phyloP scores from a whole-genome alignment of 202 grass and related monocot genomes.

The Zizania palustris region DNA sequence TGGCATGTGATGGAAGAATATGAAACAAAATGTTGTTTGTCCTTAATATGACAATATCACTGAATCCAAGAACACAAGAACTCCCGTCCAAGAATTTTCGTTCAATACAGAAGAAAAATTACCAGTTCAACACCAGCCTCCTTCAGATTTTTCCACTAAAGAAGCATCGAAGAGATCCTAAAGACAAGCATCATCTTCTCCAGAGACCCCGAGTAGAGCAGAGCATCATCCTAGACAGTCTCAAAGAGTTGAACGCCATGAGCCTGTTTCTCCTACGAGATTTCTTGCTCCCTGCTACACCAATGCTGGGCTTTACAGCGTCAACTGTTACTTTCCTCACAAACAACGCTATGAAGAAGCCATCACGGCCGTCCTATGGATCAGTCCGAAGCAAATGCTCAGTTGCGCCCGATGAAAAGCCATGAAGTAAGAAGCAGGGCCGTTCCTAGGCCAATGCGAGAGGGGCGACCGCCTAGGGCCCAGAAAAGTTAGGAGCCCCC shows the following conservation, averaged over 20 bases:
- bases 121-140: background rate
- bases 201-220: too few relatives aligned
- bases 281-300: background rate
- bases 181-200: too few relatives aligned
- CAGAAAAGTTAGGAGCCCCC: too few relatives aligned
- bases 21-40: background rate
- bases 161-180: too few relatives aligned
- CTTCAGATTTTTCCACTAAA: too few relatives aligned
- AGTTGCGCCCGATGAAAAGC: constrained; percentile 45
- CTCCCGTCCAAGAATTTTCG: background rate
- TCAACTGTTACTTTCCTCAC: constrained; percentile 45
- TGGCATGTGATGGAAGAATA: too few relatives aligned
- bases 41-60: too few relatives aligned
- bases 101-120: background rate
- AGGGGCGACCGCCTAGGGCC: too few relatives aligned
- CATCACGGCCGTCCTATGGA: constrained; percentile 70
- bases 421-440: background rate
- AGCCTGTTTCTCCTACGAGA: constrained; percentile 17
- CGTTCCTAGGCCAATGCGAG: too few relatives aligned
- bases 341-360: constrained; percentile 89
- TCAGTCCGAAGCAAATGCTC: constrained; percentile 78
- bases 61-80: background rate
- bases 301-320: background rate
- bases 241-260: constrained; percentile 31
- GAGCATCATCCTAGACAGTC: too few relatives aligned